Evolutionary conservation across 2,329 filamentous ascomycete genomes (phyloP).

Genomic region (Botrytis tulipae): DNA sequence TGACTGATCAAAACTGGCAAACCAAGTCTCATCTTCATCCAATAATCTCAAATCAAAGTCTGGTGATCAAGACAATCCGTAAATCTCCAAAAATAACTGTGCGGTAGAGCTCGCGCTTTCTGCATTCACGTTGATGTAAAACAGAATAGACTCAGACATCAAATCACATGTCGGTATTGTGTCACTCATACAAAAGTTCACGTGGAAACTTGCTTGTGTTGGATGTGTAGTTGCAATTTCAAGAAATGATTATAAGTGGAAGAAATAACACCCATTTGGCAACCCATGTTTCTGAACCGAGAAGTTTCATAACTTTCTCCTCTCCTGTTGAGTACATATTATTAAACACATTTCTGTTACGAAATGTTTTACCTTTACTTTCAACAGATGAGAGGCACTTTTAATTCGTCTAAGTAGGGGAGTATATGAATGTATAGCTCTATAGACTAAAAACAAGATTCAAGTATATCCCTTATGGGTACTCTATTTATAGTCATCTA

Average conservation of each 20-base stretch:
- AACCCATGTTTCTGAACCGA: background rate
- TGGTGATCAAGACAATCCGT: too few species aligned
- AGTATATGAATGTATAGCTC: background rate
- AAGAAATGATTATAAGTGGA: background rate
- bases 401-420: background rate
- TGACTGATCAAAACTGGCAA: background rate
- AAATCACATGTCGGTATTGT: background rate
- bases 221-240: too few species aligned
- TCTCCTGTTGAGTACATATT: background rate
- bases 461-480: background rate
- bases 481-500: too few species aligned
- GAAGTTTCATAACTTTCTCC: background rate
- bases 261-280: background rate
- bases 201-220: too few species aligned
- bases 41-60: background rate
- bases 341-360: background rate
- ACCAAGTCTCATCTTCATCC: background rate
- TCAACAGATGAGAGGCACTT: background rate
- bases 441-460: background rate
- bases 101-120: background rate
- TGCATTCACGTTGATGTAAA: background rate
- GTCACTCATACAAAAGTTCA: background rate
- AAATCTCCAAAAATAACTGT: background rate
- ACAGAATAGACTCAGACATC: background rate
- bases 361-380: background rate